Conservation (phyloP, 164 flowering plant species). For the Annona squamosa region DNA sequence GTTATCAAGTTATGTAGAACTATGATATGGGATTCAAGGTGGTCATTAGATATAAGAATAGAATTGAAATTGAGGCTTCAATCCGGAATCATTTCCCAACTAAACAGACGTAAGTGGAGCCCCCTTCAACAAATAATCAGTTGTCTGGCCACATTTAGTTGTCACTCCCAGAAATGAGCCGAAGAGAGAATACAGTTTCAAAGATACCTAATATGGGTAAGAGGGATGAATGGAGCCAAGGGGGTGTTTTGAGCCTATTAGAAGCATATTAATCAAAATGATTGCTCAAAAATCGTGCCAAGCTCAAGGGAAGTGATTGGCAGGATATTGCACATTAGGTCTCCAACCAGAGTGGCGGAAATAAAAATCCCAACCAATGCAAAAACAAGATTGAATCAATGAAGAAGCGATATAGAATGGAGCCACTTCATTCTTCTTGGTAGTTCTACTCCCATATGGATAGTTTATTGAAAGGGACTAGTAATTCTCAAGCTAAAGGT, state of each 20-base stretch:
- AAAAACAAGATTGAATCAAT: constrained; percentile 27
- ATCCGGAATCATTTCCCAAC: constrained; percentile 1
- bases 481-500: constrained; percentile 5
- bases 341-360: constrained; percentile 9
- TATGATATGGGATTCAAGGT: no score
- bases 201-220: constrained; percentile 16
- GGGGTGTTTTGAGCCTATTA: constrained; percentile 15
- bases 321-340: constrained; percentile 23
- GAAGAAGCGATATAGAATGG: constrained; percentile 24
- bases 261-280: constrained; percentile 23
- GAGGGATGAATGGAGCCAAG: constrained; percentile 28
- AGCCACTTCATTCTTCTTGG: constrained; percentile 16
- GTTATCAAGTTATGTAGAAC: no score
- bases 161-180: constrained; percentile 3
- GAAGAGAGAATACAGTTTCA: background rate
- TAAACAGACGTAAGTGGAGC: background rate
- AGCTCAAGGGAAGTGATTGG: constrained; percentile 25
- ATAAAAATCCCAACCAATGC: constrained; percentile 20
- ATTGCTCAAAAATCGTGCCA: constrained; percentile 21
- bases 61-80: no score
- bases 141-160: background rate
- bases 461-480: constrained; percentile 15
- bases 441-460: constrained; percentile 19
- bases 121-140: background rate
- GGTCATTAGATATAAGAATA: no score